Evolutionary conservation across 2,329 filamentous ascomycete genomes (phyloP).

Genomic region (Aureobasidium melanogenum): DNA sequence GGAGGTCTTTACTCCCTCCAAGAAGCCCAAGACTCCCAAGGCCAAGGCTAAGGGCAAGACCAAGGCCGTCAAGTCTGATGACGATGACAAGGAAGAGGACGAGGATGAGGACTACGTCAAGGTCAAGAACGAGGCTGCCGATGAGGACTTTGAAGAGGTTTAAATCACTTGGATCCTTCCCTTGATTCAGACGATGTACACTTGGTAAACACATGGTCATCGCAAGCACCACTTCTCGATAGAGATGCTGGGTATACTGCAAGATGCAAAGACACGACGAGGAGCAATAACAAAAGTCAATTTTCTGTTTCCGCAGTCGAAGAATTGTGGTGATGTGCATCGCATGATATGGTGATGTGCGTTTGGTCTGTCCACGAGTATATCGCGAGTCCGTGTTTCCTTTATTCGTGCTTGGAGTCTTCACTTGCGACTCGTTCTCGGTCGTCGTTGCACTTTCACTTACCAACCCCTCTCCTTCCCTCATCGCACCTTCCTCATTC

Average conservation of each 20-base stretch:
- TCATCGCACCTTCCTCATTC: not conserved
- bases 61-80: constrained; percentile 13
- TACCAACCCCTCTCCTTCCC: not conserved
- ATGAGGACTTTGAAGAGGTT: not conserved
- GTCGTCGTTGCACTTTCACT: not conserved
- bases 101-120: constrained; percentile 4
- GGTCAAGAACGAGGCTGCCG: not conserved
- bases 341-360: not conserved
- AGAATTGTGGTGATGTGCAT: not conserved
- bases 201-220: not conserved
- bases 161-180: not conserved
- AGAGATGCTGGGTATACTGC: not conserved
- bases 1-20: constrained; percentile 16
- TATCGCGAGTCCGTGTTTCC: no score
- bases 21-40: constrained; percentile 18
- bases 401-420: not conserved
- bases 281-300: not conserved
- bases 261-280: not conserved
- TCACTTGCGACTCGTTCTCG: not conserved
- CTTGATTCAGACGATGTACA: not conserved
- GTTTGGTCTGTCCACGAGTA: not conserved
- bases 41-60: constrained; percentile 12
- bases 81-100: constrained; percentile 18
- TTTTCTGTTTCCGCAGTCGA: not conserved
- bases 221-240: not conserved